Conservation (phyloP, 768 basidiomycete species). For the Phlebiopsis flavidoalba region DNA sequence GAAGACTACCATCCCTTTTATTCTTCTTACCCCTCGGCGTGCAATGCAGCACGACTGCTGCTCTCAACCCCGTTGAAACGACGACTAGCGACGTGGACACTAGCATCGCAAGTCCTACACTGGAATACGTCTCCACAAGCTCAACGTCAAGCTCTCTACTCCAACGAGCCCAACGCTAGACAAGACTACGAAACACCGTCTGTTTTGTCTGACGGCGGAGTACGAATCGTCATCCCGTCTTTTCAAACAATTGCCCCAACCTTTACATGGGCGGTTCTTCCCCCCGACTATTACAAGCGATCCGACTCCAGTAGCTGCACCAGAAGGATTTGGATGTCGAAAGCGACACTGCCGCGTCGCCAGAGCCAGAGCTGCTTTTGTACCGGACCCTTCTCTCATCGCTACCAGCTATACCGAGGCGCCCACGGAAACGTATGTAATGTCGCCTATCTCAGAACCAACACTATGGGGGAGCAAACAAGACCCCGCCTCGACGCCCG, state of each 20-base stretch:
- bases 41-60: conserved; percentile 1
- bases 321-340: background rate
- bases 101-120: background rate
- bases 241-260: conserved; percentile 2
- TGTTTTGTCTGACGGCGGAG: no score
- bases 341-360: background rate
- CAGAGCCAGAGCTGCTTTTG: background rate
- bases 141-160: background rate
- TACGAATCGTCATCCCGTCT: background rate
- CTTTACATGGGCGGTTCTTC: conserved; percentile 12
- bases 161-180: background rate
- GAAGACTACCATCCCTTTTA: conserved; percentile 9
- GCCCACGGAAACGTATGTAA: background rate
- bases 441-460: background rate
- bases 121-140: background rate
- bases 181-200: background rate
- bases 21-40: conserved; percentile 3
- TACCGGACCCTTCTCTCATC: background rate
- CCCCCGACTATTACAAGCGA: conserved; percentile 2
- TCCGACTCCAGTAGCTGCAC: background rate
- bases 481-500: background rate
- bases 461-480: background rate
- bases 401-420: background rate
- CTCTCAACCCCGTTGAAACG: background rate
- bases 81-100: background rate